A percentile compares a stretch with the other conserved stretches of the same genome.
phyloP scores from a whole-genome alignment of 2,329 filamentous ascomycete species.

The Verticillium albo-atrum region DNA sequence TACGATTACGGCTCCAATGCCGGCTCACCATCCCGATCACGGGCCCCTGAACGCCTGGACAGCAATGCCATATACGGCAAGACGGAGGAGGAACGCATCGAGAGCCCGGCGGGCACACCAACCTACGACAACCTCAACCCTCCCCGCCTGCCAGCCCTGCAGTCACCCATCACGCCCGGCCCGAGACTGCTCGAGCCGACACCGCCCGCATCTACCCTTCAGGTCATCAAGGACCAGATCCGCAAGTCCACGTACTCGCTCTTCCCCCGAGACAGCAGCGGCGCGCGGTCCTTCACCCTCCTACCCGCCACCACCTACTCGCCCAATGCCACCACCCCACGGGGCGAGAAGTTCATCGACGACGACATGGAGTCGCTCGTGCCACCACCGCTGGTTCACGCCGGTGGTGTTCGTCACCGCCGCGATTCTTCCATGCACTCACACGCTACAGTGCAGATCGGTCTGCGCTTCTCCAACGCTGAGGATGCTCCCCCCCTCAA shows the following conservation, averaged over 20 bases:
- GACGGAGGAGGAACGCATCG: constrained; percentile 13
- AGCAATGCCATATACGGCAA: constrained; percentile 16
- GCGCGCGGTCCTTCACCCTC: constrained; percentile 28
- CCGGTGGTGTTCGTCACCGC: constrained; percentile 37
- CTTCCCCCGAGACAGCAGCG: constrained; percentile 27
- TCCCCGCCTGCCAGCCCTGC: neutral
- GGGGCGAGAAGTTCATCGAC: constrained; percentile 1
- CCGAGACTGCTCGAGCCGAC: constrained; percentile 7
- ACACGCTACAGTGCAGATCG: constrained; percentile 64
- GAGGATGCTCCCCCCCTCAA: constrained; percentile 40
- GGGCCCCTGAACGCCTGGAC: constrained; percentile 23
- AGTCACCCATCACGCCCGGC: constrained; percentile 19
- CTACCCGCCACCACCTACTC: constrained; percentile 46
- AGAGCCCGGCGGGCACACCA: constrained; percentile 15
- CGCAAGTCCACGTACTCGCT: constrained; percentile 35
- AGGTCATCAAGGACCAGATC: constrained; percentile 18
- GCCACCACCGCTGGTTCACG: constrained; percentile 10
- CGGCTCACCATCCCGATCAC: constrained; percentile 24
- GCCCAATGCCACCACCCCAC: constrained; percentile 3
- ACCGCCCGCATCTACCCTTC: constrained; percentile 6
- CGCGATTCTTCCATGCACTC: constrained; percentile 60
- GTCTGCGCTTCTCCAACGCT: constrained; percentile 60
- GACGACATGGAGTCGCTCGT: constrained; percentile 6
- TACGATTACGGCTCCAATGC: constrained; percentile 27
- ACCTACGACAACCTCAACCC: constrained; percentile 21